Percentiles rank a stretch among this genome's conserved stretches.
These are phyloP conservation scores for Gossypium davidsonii DNA, from an alignment of 441 rosid species.

Conservation along the genomic window DNA sequence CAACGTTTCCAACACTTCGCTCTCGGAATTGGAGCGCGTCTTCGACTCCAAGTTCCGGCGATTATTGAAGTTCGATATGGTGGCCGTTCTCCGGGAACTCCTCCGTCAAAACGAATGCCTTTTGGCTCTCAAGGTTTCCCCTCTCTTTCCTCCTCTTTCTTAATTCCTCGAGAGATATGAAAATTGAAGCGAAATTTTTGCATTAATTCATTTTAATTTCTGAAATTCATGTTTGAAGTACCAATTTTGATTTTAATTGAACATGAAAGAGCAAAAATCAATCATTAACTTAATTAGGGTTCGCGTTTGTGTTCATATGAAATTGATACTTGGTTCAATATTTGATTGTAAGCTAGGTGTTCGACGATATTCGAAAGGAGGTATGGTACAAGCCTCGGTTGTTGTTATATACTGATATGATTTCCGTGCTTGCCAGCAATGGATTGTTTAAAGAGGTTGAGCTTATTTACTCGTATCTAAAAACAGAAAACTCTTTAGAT, in stretches of 20 bases:
- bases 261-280: neutral
- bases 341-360: slow-evolving; percentile 38
- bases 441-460: slow-evolving; percentile 40
- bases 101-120: slow-evolving; percentile 67
- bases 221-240: neutral
- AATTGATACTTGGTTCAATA: neutral
- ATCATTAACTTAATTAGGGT: neutral
- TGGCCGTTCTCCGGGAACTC: slow-evolving; percentile 76
- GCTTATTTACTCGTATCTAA: slow-evolving; percentile 37
- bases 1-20: slow-evolving; percentile 3
- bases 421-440: slow-evolving; percentile 42
- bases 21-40: slow-evolving; percentile 29
- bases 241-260: neutral
- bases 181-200: neutral
- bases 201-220: neutral
- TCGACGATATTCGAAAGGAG: slow-evolving; percentile 59
- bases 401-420: slow-evolving; percentile 47
- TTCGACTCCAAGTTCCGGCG: slow-evolving; percentile 53
- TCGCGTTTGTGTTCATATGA: neutral
- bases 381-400: slow-evolving; percentile 66
- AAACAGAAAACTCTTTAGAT: slow-evolving; percentile 39
- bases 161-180: neutral
- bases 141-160: neutral
- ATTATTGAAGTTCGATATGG: slow-evolving; percentile 74
- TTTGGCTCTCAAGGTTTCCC: slow-evolving; percentile 50